phyloP scores from a whole-genome alignment of 192 early-diverging fungal species.

The Coemansia nantahalensis region DNA sequence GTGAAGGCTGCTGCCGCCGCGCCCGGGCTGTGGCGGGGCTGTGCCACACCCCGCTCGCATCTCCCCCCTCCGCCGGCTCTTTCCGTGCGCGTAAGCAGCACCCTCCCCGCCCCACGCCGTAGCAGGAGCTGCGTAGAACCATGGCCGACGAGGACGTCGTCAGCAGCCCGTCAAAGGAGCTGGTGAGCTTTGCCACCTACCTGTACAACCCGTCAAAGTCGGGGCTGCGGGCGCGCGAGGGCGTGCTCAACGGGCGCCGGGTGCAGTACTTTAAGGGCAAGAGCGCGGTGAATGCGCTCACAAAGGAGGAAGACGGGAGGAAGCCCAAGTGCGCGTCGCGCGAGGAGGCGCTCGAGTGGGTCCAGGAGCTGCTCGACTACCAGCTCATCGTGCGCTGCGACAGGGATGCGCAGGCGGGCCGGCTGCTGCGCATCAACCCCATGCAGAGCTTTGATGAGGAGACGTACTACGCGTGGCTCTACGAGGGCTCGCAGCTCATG shows the following conservation, averaged over 20 bases:
- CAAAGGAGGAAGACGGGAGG: conserved; percentile 32
- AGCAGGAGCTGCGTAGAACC: background rate
- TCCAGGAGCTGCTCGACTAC: conserved; percentile 64
- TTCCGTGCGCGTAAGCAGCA: no score
- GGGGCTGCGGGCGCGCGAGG: conserved; percentile 76
- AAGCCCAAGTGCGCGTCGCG: conserved; percentile 57
- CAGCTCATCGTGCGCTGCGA: conserved; percentile 80
- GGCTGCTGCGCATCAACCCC: conserved; percentile 56
- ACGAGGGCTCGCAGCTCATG: conserved; percentile 84
- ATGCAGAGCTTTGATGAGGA: conserved; percentile 72
- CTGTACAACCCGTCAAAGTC: conserved; percentile 69
- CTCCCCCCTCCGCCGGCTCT: no score
- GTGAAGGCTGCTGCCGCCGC: background rate
- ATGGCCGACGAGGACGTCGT: conserved; percentile 23
- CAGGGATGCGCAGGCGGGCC: conserved; percentile 51
- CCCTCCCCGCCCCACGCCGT: no score
- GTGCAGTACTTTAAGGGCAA: conserved; percentile 88
- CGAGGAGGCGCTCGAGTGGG: conserved; percentile 61
- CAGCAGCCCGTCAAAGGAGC: conserved; percentile 55
- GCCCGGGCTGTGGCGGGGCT: no score
- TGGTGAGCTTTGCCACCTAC: conserved; percentile 71
- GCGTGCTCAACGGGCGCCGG: conserved; percentile 83
- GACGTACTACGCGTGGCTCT: conserved; percentile 89
- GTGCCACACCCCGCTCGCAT: no score
- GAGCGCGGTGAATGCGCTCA: conserved; percentile 47